phyloP scores from a whole-genome alignment of 1,284 basidiomycete species.

The Bjerkandera adusta region DNA sequence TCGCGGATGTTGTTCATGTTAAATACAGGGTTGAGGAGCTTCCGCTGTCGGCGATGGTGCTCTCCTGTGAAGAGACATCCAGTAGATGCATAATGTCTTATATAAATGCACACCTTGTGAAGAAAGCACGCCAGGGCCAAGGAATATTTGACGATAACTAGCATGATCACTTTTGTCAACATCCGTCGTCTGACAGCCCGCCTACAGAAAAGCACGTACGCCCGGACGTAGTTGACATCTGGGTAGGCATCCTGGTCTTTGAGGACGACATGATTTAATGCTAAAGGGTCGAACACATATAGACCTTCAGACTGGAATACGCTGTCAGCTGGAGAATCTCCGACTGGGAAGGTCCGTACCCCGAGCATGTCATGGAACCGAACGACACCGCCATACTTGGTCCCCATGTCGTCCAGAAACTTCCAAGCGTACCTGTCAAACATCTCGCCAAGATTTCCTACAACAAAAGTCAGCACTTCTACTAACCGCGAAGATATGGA shows the following conservation, averaged over 20 bases:
- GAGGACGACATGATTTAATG: slow-evolving; percentile 13
- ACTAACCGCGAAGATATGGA: not conserved
- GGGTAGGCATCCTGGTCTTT: slow-evolving; percentile 16
- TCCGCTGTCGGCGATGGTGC: slow-evolving; percentile 31
- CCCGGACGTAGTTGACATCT: slow-evolving; percentile 10
- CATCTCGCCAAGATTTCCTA: slow-evolving; percentile 19
- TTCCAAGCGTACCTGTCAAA: slow-evolving; percentile 20
- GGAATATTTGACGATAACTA: slow-evolving; percentile 14
- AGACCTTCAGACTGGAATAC: slow-evolving; percentile 1
- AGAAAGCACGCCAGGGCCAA: slow-evolving; percentile 22
- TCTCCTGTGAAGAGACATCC: slow-evolving; percentile 21
- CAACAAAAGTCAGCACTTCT: not conserved
- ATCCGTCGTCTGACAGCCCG: not conserved
- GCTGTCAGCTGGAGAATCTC: not conserved
- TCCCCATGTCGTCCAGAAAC: slow-evolving; percentile 12
- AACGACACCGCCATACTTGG: slow-evolving; percentile 18
- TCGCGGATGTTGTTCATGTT: slow-evolving; percentile 30
- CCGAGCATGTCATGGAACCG: slow-evolving; percentile 16
- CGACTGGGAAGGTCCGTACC: slow-evolving; percentile 11
- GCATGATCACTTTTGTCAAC: not conserved
- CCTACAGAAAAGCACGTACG: not conserved
- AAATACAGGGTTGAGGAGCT: slow-evolving; percentile 34
- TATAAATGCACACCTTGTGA: slow-evolving; percentile 14
- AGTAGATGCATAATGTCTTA: not conserved
- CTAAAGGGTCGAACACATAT: slow-evolving; percentile 17